Evolutionary conservation across 2,329 filamentous ascomycete genomes (phyloP).

Genomic region (Cryphonectria naterciae): DNA sequence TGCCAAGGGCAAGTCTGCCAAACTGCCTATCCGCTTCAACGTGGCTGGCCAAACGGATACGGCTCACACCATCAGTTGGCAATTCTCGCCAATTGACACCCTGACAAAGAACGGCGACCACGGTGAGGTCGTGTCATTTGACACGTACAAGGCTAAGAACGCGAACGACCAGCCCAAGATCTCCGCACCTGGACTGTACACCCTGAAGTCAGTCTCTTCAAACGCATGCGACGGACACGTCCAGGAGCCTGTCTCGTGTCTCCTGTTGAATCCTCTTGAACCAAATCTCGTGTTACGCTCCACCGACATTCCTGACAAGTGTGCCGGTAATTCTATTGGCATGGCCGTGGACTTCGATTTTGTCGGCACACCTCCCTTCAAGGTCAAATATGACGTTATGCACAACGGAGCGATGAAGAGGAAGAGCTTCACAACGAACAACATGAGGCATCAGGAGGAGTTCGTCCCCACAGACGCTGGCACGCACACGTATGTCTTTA

Average conservation of each 20-base stretch:
- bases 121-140: conserved; percentile 59
- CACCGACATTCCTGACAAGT: conserved; percentile 91
- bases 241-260: conserved; percentile 89
- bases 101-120: conserved; percentile 73
- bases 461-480: conserved; percentile 82
- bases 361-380: conserved; percentile 89
- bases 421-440: conserved; percentile 63
- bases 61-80: conserved; percentile 76
- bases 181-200: conserved; percentile 82
- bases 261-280: conserved; percentile 88
- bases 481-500: conserved; percentile 84
- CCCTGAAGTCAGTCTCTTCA: conserved; percentile 76
- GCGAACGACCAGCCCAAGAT: conserved; percentile 69
- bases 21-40: conserved; percentile 73
- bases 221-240: conserved; percentile 86
- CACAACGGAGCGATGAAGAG: conserved; percentile 61
- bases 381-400: conserved; percentile 75
- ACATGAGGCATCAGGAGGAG: conserved; percentile 81
- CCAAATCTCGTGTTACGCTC: conserved; percentile 74
- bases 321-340: conserved; percentile 90
- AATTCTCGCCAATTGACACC: conserved; percentile 76
- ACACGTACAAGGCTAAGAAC: conserved; percentile 64
- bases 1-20: conserved; percentile 70
- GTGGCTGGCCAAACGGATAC: conserved; percentile 63
- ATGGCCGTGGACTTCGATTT: conserved; percentile 87